A percentile compares a stretch with the other conserved stretches of the same genome.
Conservation (phyloP, 1,139 yeast genomes). For the Lodderomyces theae region DNA sequence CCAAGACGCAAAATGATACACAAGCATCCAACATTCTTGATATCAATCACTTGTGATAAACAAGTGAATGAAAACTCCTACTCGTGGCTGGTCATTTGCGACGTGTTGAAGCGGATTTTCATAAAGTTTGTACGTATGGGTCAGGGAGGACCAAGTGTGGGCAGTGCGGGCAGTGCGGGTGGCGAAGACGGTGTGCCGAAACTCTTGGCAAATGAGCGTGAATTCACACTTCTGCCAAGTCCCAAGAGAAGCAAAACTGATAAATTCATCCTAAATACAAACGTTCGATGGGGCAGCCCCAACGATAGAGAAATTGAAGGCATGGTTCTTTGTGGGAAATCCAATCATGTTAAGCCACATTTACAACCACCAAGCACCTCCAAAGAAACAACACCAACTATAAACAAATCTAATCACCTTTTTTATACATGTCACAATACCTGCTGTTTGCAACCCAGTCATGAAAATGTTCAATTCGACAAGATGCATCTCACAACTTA, state of each 20-base stretch:
- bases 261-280: conserved; percentile 10
- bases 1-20: conserved; percentile 11
- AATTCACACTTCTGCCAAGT: conserved; percentile 7
- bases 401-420: background rate
- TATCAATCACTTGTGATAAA: conserved; percentile 30
- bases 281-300: conserved; percentile 9
- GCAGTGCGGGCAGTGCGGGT: too few relatives aligned
- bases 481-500: conserved; percentile 12
- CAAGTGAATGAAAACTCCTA: conserved; percentile 31
- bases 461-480: conserved; percentile 6
- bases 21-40: conserved; percentile 35
- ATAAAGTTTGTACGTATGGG: conserved; percentile 26
- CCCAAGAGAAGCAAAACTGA: conserved; percentile 11
- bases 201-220: conserved; percentile 2
- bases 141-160: conserved; percentile 10
- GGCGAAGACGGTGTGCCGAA: too few relatives aligned
- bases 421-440: too few relatives aligned
- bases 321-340: conserved; percentile 5
- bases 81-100: conserved; percentile 23
- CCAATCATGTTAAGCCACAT: background rate
- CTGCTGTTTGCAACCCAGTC: background rate
- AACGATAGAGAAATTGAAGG: conserved; percentile 11
- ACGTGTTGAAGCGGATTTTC: conserved; percentile 29
- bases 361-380: background rate
- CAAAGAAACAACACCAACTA: conserved; percentile 1